Conservation (phyloP, 1,139 yeast genomes). For the Arxiozyma heterogenica region DNA sequence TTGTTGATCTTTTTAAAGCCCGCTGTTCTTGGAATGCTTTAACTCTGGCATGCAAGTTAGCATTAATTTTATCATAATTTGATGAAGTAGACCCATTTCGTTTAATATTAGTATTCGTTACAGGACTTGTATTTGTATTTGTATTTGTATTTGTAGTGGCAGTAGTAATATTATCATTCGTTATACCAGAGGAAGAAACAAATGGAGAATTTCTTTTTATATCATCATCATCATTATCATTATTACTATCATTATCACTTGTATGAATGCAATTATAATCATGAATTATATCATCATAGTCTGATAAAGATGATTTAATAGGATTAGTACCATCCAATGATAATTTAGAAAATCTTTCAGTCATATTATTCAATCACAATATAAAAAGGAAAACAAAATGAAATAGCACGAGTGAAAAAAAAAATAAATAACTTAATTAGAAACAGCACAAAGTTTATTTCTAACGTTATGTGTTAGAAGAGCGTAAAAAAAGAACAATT, state of each 20-base stretch:
- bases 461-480: too few species aligned
- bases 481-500: too few species aligned
- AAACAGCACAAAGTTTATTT: too few species aligned
- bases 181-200: not conserved
- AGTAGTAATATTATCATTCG: not conserved
- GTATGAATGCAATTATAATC: not conserved
- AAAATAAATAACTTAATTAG: too few species aligned
- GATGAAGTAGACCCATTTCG: conserved; percentile 23
- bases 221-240: not conserved
- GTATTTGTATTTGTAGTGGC: not conserved
- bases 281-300: not conserved
- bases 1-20: conserved; percentile 33
- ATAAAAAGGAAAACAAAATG: not conserved
- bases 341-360: conserved; percentile 4
- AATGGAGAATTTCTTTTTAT: not conserved
- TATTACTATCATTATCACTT: not conserved
- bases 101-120: conserved; percentile 8
- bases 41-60: conserved; percentile 66
- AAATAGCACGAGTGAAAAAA: not conserved
- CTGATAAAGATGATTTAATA: not conserved
- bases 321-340: conserved; percentile 1
- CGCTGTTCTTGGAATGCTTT: conserved; percentile 67
- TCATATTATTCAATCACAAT: not conserved
- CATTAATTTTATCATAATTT: conserved; percentile 36
- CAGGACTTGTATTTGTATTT: not conserved